These are phyloP conservation scores for Hysterangium stoloniferum DNA, from an alignment of 768 basidiomycete genomes.

Conservation along the genomic window DNA sequence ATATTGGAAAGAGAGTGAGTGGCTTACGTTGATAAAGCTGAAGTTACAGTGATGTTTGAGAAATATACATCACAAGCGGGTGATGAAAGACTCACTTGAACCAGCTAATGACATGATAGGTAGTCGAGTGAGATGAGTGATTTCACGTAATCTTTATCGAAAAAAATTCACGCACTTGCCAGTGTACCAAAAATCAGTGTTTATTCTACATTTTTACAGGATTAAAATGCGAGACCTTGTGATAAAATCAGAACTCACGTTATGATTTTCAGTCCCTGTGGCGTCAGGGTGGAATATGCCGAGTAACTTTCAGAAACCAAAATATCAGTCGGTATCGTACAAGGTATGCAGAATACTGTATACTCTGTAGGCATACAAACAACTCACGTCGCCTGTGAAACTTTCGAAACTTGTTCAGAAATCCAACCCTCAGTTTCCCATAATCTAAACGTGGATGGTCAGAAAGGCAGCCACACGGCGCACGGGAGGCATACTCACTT, in stretches of 20 bases:
- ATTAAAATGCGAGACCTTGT: not conserved
- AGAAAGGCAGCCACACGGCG: not conserved
- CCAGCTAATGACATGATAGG: not conserved
- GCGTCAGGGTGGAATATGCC: slow-evolving; percentile 18
- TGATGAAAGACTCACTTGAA: slow-evolving; percentile 5
- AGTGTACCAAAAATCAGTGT: slow-evolving; percentile 24
- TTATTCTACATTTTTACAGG: slow-evolving; percentile 11
- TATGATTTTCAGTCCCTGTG: slow-evolving; percentile 20
- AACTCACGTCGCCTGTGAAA: slow-evolving; percentile 3
- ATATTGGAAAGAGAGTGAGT: not conserved
- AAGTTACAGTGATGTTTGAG: not conserved
- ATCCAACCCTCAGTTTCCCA: slow-evolving; percentile 12
- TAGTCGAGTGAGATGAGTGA: too few species aligned
- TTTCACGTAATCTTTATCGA: too few species aligned
- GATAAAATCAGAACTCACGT: slow-evolving; percentile 7
- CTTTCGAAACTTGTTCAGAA: not conserved
- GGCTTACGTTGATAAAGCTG: slow-evolving; percentile 8
- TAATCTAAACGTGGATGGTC: not conserved
- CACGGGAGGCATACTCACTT: not conserved
- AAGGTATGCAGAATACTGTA: not conserved
- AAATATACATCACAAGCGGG: not conserved
- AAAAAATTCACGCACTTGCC: slow-evolving; percentile 20
- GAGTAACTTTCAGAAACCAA: slow-evolving; percentile 13
- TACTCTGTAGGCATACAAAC: not conserved
- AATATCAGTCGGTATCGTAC: not conserved